These are phyloP conservation scores for Ettlia oleoabundans DNA, from an alignment of 139 green algal species.

Conservation along the genomic window DNA sequence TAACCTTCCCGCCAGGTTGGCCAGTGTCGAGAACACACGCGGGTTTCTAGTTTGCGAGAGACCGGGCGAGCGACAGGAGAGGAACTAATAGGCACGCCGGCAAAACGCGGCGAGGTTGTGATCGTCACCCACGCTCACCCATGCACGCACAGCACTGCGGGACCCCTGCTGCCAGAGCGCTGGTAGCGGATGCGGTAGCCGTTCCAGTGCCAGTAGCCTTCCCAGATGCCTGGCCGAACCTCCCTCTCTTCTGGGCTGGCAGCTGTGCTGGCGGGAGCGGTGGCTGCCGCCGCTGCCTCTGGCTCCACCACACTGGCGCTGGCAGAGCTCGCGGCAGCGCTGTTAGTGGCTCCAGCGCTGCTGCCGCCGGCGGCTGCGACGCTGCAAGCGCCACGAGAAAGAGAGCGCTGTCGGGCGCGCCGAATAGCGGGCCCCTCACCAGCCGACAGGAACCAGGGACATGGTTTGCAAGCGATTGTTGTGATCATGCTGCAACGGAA, in stretches of 20 bases:
- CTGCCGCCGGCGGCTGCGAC: not conserved
- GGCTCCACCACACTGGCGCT: not conserved
- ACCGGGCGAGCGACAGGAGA: not conserved
- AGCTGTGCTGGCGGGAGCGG: too few relatives aligned
- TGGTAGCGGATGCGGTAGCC: conserved; percentile 90
- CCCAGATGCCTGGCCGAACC: conserved; percentile 39
- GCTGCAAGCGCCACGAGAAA: too few relatives aligned
- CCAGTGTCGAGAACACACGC: too few relatives aligned
- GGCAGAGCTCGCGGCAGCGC: not conserved
- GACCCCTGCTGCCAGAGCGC: conserved; percentile 45
- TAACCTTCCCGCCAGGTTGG: not conserved
- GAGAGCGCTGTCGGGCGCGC: too few relatives aligned
- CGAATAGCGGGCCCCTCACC: too few relatives aligned
- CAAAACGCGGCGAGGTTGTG: too few relatives aligned
- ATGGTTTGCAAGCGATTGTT: too few relatives aligned
- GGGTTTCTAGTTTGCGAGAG: too few relatives aligned
- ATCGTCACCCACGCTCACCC: too few relatives aligned
- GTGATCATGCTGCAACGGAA: too few relatives aligned
- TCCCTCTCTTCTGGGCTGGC: conserved; percentile 22
- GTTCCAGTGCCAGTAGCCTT: conserved; percentile 80
- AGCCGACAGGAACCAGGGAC: too few relatives aligned
- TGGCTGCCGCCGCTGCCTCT: too few relatives aligned
- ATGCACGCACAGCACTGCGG: conserved; percentile 34
- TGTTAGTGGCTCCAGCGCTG: not conserved
- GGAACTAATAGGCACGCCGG: not conserved